Conservation (phyloP, 331 rosid genomes). For the Dryas integrifolia region DNA sequence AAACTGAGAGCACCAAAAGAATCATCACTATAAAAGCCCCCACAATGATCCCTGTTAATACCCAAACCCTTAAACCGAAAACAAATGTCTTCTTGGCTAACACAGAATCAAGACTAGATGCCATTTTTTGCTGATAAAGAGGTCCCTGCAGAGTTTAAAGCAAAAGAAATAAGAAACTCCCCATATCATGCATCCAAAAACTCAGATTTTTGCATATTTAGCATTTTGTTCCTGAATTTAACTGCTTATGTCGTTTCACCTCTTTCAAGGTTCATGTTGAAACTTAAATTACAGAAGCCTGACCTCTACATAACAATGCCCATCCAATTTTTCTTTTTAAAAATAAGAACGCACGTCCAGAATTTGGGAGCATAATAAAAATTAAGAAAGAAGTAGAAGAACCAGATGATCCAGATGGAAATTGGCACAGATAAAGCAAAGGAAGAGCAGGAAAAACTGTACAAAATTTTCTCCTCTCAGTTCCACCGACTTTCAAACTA, state of each 20-base stretch:
- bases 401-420: not conserved
- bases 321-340: not conserved
- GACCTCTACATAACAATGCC: not conserved
- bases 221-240: not conserved
- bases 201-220: not conserved
- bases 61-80: slow-evolving; percentile 82
- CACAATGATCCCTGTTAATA: slow-evolving; percentile 63
- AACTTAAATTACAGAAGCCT: not conserved
- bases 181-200: slow-evolving; percentile 23
- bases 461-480: not conserved
- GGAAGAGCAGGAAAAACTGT: not conserved
- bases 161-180: slow-evolving; percentile 24
- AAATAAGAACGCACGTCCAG: not conserved
- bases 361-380: not conserved
- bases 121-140: slow-evolving; percentile 47
- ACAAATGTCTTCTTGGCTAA: slow-evolving; percentile 67
- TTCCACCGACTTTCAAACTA: not conserved
- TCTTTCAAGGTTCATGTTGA: slow-evolving; percentile 4
- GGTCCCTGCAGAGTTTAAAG: slow-evolving; percentile 36
- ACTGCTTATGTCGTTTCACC: slow-evolving; percentile 10
- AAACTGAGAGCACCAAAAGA: slow-evolving; percentile 66
- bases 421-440: slow-evolving; percentile 13
- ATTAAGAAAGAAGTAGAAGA: not conserved
- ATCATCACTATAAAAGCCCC: slow-evolving; percentile 64
- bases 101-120: slow-evolving; percentile 61